These are phyloP conservation scores for Graphilbum fragrans DNA, from an alignment of 2,329 filamentous ascomycete species.

Conservation along the genomic window DNA sequence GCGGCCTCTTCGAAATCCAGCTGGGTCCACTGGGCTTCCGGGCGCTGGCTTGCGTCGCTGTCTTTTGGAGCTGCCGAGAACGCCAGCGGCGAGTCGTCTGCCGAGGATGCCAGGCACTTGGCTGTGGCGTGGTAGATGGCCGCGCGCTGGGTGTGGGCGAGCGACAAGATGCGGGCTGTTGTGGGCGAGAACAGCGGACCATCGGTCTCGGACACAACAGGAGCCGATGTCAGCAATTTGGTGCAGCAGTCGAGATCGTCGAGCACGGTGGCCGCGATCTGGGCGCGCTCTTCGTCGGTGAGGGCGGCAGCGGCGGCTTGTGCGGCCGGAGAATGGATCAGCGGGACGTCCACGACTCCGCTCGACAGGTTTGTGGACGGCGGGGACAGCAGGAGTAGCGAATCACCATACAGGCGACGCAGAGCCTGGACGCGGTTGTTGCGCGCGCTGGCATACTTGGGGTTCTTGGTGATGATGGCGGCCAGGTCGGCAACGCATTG, in stretches of 20 bases:
- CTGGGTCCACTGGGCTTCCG: conserved; percentile 36
- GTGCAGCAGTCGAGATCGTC: conserved; percentile 48
- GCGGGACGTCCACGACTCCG: neutral
- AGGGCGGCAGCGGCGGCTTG: neutral
- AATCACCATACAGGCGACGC: conserved; percentile 50
- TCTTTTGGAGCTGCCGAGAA: neutral
- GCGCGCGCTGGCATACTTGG: conserved; percentile 58
- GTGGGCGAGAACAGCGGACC: conserved; percentile 47
- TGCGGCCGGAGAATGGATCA: conserved; percentile 19
- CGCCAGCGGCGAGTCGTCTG: too few species aligned
- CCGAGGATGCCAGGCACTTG: conserved; percentile 24
- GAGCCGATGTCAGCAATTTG: conserved; percentile 41
- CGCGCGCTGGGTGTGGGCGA: conserved; percentile 61
- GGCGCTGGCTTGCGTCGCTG: neutral
- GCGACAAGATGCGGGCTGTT: conserved; percentile 52
- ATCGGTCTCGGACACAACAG: conserved; percentile 34
- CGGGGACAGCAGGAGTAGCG: conserved; percentile 31
- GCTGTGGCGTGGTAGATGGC: conserved; percentile 49
- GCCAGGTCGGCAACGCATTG: conserved; percentile 36
- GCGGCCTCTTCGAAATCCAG: conserved; percentile 50
- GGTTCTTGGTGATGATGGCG: conserved; percentile 42
- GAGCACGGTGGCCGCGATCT: conserved; percentile 23
- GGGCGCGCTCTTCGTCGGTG: conserved; percentile 16
- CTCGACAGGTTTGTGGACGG: neutral
- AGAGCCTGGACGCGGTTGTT: conserved; percentile 64